Base-by-base conservation (phyloP, 2,329 filamentous ascomycete species). In the Diaporthe citriasiana region DNA sequence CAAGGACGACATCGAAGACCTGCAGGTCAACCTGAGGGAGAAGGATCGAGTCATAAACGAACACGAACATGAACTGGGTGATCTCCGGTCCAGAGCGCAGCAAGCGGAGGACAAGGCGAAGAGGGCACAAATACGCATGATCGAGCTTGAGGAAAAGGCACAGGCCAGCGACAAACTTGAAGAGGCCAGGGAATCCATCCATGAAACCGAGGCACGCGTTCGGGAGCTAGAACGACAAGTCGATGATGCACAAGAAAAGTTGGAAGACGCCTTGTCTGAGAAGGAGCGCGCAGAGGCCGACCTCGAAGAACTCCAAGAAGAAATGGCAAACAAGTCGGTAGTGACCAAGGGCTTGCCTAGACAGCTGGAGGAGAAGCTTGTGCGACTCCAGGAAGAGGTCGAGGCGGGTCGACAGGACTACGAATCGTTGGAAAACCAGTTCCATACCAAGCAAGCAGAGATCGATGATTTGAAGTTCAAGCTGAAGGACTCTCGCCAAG, bases 291-390 rank as follows among this genome's bases (percentile, higher is more conserved):
- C 90, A 2, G 89, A 91, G 77, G 84, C 83, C 9, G 88, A 93
- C 74, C 83, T 93, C 22, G 87, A 91, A 77, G 90, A 93, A 78
- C 86, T 95, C 33, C 93, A 94, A 76, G 92, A 94, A 71, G 93
- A 95, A 78, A 90, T 95, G 88, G 89, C 93, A 30, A 92, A 95
- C 82, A 95, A 95, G 78, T 95, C 93, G 0, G 88, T 95, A 50
- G 90, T 91, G 70, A 93, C 93, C 17, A 95, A 93, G 80, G 93
- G 92, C 2, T 86, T 94, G 12, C 93, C 91, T 70, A 89, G 93
- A 42, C 93, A 95, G 82, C 88, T 94, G 25, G 93, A 95, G 78
- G 93, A 94, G 77, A 94, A 91, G 81, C 84, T 91, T 12, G 84
- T 86, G 69, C 90, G 90, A 42, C 84, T 95, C 13, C 92, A 95